These are phyloP conservation scores for Effrenium voratum DNA, from an alignment of 73 alveolate species.

Conservation along the genomic window DNA sequence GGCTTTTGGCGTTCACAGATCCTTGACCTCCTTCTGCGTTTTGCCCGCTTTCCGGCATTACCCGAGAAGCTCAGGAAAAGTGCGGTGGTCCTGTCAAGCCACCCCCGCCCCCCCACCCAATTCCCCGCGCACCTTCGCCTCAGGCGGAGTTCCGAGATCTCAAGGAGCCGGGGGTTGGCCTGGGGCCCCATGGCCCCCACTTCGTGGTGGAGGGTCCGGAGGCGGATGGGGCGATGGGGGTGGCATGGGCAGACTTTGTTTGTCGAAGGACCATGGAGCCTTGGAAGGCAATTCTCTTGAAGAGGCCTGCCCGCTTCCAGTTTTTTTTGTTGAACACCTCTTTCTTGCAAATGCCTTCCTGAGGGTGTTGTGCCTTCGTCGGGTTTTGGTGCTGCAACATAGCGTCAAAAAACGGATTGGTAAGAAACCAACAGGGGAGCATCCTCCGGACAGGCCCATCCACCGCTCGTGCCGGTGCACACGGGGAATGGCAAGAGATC, in stretches of 20 bases:
- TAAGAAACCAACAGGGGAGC: too few relatives aligned
- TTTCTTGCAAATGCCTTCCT: neutral
- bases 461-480: too few relatives aligned
- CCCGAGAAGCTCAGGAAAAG: too few relatives aligned
- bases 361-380: neutral
- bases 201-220: conserved; percentile 81
- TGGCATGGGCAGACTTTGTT: neutral
- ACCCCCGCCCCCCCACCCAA: too few relatives aligned
- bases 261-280: neutral
- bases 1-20: neutral
- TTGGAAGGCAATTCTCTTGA: neutral
- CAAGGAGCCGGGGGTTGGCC: conserved; percentile 1
- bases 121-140: too few relatives aligned
- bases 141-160: conserved; percentile 47
- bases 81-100: too few relatives aligned
- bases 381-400: too few relatives aligned
- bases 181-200: neutral
- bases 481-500: too few relatives aligned
- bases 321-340: neutral
- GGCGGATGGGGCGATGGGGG: neutral
- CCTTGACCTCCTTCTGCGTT: neutral
- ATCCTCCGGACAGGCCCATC: too few relatives aligned
- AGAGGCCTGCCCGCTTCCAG: neutral
- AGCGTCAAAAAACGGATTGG: too few relatives aligned
- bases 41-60: neutral